These are phyloP conservation scores for Pelargonium fulgidum DNA, from an alignment of 441 rosid species.

Conservation along the genomic window DNA sequence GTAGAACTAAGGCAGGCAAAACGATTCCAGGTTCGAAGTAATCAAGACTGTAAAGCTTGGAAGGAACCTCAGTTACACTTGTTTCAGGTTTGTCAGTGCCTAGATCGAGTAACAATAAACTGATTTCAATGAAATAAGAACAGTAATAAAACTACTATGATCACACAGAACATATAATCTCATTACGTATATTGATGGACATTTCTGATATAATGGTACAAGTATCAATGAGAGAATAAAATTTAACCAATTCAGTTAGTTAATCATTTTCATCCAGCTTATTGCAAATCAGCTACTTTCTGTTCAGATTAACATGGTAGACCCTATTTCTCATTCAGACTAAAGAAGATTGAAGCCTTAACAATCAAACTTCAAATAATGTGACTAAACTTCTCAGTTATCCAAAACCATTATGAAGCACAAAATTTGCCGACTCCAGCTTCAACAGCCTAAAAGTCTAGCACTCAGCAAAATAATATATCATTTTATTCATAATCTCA, in stretches of 20 bases:
- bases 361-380: background rate
- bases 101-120: constrained; percentile 25
- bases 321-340: background rate
- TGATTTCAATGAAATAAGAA: constrained; percentile 11
- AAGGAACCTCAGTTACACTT: constrained; percentile 32
- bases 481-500: background rate
- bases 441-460: background rate
- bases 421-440: background rate
- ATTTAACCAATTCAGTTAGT: background rate
- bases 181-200: background rate
- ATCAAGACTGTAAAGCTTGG: constrained; percentile 25
- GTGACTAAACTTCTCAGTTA: background rate
- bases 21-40: constrained; percentile 23
- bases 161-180: constrained; percentile 8
- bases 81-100: constrained; percentile 35
- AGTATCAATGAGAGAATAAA: background rate
- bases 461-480: background rate
- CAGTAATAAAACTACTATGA: constrained; percentile 13
- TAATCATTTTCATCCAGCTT: background rate
- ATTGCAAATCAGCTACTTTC: background rate
- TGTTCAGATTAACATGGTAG: background rate
- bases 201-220: background rate
- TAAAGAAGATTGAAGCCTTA: background rate
- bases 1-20: constrained; percentile 40
- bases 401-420: background rate